A percentile compares a stretch with the other conserved stretches of the same genome.
phyloP scores from a whole-genome alignment of 108 stramenopile species.

The Fistulifera solaris region DNA sequence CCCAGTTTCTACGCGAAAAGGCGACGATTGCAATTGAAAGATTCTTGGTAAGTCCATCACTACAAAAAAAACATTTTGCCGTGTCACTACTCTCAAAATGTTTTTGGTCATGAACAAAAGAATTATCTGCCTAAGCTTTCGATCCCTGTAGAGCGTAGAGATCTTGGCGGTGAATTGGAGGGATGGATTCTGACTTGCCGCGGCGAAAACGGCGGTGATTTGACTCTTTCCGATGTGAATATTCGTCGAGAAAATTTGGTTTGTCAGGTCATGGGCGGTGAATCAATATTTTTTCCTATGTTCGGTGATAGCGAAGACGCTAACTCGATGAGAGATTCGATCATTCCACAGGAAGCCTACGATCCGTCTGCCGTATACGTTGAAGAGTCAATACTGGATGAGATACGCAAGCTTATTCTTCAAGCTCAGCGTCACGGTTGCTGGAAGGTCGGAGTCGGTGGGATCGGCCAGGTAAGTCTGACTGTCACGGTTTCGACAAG shows the following conservation, averaged over 20 bases:
- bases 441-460: slow-evolving; percentile 62
- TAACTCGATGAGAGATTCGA: neutral
- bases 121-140: slow-evolving; percentile 83
- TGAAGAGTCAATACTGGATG: slow-evolving; percentile 60
- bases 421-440: slow-evolving; percentile 65
- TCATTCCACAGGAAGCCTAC: neutral
- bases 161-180: slow-evolving; percentile 37
- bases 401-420: slow-evolving; percentile 57
- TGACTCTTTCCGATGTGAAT: slow-evolving; percentile 66
- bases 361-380: slow-evolving; percentile 6
- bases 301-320: slow-evolving; percentile 18
- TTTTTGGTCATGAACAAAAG: slow-evolving; percentile 5
- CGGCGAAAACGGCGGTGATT: slow-evolving; percentile 64
- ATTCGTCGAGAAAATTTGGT: slow-evolving; percentile 64
- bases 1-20: slow-evolving; percentile 58
- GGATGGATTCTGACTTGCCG: slow-evolving; percentile 82
- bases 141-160: slow-evolving; percentile 76
- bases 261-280: slow-evolving; percentile 61
- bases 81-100: neutral
- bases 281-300: slow-evolving; percentile 58
- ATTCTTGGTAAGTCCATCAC: slow-evolving; percentile 53
- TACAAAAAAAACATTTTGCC: neutral
- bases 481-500: neutral
- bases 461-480: slow-evolving; percentile 27
- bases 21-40: slow-evolving; percentile 59